Evolutionary conservation across 306 rosid species (phyloP).

Genomic region (Heteromeles arbutifolia): DNA sequence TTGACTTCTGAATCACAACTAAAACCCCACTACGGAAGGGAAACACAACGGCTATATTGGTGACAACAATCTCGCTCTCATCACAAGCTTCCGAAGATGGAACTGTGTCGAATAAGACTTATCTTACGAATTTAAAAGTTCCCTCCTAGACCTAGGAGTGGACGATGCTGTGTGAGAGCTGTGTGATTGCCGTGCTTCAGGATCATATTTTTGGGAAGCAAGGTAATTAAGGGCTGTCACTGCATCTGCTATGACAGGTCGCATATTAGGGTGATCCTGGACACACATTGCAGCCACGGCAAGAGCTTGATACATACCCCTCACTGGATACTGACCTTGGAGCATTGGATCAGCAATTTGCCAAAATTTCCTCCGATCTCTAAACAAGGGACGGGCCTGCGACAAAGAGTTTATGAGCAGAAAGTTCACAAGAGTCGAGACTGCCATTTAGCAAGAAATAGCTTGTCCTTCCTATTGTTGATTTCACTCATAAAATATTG

Average conservation of each 20-base stretch:
- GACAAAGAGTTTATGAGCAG: conserved; percentile 1
- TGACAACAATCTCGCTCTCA: background rate
- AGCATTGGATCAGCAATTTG: conserved; percentile 51
- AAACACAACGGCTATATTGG: background rate
- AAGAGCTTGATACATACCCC: conserved; percentile 57
- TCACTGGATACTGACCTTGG: conserved; percentile 50
- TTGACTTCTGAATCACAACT: conserved; percentile 11
- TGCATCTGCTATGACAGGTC: conserved; percentile 53
- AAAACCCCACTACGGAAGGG: background rate
- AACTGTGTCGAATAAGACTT: conserved; percentile 4
- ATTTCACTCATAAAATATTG: background rate
- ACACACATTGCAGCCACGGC: conserved; percentile 62
- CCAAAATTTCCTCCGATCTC: conserved; percentile 42
- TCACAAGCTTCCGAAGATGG: background rate
- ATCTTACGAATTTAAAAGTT: conserved; percentile 15
- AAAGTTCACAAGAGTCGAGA: background rate
- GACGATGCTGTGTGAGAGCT: conserved; percentile 15
- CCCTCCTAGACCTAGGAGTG: conserved; percentile 43
- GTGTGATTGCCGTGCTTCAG: conserved; percentile 29
- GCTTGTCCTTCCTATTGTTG: background rate
- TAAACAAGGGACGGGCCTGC: conserved; percentile 55
- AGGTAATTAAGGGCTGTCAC: conserved; percentile 52
- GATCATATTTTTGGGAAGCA: conserved; percentile 42
- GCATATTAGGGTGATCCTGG: conserved; percentile 55
- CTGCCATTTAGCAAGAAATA: background rate